A percentile compares a stretch with the other conserved stretches of the same genome.
phyloP scores from a whole-genome alignment of 805 yeast genomes.

The Zygotorulaspora chibaensis region DNA sequence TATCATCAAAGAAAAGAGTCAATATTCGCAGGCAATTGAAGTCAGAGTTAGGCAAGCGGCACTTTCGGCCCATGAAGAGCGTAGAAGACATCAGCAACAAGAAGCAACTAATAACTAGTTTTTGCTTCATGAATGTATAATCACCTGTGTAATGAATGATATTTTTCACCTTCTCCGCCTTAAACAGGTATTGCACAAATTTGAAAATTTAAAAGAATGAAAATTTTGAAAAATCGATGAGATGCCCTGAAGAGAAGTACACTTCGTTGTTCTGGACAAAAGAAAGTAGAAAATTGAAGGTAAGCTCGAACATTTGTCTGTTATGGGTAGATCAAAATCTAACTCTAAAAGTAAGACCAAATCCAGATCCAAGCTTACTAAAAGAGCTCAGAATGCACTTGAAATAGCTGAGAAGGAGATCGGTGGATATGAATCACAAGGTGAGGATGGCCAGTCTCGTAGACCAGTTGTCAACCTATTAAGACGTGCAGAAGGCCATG shows the following conservation, averaged over 20 bases:
- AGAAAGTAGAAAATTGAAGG: conserved; percentile 3
- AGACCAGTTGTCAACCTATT: conserved; percentile 40
- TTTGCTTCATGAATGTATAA: neutral
- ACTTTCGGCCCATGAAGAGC: conserved; percentile 31
- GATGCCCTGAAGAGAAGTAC: conserved; percentile 6
- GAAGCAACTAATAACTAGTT: conserved; percentile 2
- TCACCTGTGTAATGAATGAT: no score
- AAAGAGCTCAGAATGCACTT: conserved; percentile 47
- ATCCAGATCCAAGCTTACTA: conserved; percentile 28
- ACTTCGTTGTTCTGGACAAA: neutral
- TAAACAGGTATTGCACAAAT: no score
- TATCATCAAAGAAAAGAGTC: conserved; percentile 71
- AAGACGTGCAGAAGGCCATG: conserved; percentile 25
- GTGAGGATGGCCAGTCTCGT: conserved; percentile 29
- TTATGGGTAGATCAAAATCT: neutral
- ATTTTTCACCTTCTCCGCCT: no score
- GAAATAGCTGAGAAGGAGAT: conserved; percentile 45
- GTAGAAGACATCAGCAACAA: conserved; percentile 13
- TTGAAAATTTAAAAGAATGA: conserved; percentile 1
- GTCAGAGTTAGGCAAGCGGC: conserved; percentile 31
- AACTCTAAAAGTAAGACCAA: conserved; percentile 24
- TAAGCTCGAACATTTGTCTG: neutral
- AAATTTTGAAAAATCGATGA: conserved; percentile 13
- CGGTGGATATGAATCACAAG: conserved; percentile 30
- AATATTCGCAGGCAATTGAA: conserved; percentile 35